phyloP scores from a whole-genome alignment of 108 stramenopile species.

The Stephanodiscus triporus region DNA sequence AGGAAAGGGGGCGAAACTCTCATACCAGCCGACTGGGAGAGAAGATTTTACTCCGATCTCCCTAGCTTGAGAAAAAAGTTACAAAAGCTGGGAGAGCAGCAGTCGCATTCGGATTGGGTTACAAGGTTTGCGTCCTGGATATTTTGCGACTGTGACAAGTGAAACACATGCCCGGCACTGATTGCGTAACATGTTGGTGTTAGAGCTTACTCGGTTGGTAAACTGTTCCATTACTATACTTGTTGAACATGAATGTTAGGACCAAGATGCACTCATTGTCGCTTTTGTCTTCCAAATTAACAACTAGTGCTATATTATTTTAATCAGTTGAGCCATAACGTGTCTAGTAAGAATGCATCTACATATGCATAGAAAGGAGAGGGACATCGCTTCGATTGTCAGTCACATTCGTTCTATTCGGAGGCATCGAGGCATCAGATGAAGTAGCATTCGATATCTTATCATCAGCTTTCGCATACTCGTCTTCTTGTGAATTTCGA shows the following conservation, averaged over 20 bases:
- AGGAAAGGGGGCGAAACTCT: neutral
- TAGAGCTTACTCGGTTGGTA: too few species aligned
- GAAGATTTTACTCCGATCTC: conserved; percentile 1
- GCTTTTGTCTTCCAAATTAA: neutral
- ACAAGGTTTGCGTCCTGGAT: neutral
- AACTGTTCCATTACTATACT: too few species aligned
- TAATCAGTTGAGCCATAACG: neutral
- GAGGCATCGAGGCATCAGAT: neutral
- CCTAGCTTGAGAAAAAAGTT: neutral
- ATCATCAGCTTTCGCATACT: neutral
- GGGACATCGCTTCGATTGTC: neutral
- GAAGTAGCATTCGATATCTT: neutral
- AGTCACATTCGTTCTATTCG: neutral
- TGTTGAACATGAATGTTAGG: neutral
- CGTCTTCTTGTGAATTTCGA: neutral
- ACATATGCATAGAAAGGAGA: neutral
- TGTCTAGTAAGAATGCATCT: neutral
- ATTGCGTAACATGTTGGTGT: neutral
- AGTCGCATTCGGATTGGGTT: neutral
- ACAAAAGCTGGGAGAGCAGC: neutral
- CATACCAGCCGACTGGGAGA: conserved; percentile 5
- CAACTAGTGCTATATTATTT: neutral
- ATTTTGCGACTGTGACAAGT: neutral
- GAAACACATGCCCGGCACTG: neutral
- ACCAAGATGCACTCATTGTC: too few species aligned